Base-by-base conservation (phyloP, 2,329 filamentous ascomycete genomes). In the Xylaria arbuscula region DNA sequence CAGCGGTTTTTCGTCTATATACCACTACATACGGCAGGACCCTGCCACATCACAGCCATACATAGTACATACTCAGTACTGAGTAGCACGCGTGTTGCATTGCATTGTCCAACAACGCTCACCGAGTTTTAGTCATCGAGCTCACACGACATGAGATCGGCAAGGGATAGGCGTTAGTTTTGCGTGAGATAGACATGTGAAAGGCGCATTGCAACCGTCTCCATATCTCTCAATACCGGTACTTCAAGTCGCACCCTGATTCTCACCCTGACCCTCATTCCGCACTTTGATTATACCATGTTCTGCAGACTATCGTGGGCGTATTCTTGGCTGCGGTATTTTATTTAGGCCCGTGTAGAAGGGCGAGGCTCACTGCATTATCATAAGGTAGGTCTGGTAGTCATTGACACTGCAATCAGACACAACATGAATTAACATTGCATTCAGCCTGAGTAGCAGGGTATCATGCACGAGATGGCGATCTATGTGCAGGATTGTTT, bases 21-120 rank as follows among this genome's bases (percentile, higher is more conserved):
- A 2, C 28, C 5, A 28, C 28, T 28, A 28, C n/a, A n/a, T 9
- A 17, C n/a, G n/a, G 42, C 32, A 15, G 24, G 19, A 34, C 54
- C 36, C 48, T 55, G 57, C 48, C 32, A 61, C 15, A 34, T 32
- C 36, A 38, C 22, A n/a, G 28, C 4, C n/a, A n/a, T n/a, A n/a
- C n/a, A n/a, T n/a, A n/a, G n/a, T n/a, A n/a, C n/a, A n/a, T n/a
- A n/a, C n/a, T n/a, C n/a, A n/a, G n/a, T n/a, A n/a, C n/a, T n/a
- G n/a, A n/a, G n/a, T n/a, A n/a, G n/a, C n/a, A n/a, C n/a, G n/a
- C 40, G 47, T 40, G 62, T 65, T 54, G 36, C 62, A 60, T 60
- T 54, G 47, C 62, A 60, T 50, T 42, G 61, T 47, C 22, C 6
- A 60, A 45, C 62, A 22, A 60, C 32, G 50, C 42, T 56, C 56